Base-by-base conservation (phyloP, 768 basidiomycete genomes). In the Amanita pallidorosea region DNA sequence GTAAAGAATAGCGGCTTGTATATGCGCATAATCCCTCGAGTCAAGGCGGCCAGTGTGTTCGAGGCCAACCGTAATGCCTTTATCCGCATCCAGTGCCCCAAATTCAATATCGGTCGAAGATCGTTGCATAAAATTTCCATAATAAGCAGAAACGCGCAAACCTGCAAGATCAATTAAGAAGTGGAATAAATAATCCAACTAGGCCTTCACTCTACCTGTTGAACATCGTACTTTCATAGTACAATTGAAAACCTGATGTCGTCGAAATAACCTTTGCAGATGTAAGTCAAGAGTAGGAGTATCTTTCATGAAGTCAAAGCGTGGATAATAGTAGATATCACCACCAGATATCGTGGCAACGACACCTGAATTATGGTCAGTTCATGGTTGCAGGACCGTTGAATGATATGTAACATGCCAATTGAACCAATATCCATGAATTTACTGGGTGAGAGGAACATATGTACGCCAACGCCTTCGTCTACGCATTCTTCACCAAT, bases 1-100 rank as follows among this genome's bases (percentile, higher is more conserved):
- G 61, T 98, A 92, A 33, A 99, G 69, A 3, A 88, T 73, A 0
- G 96, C 95, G 9, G 81, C 84, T 61, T 99, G 96, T 25, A 98
- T 62, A 62, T 79, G 85, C 0, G 84, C 88, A 54, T 85, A 80
- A 49, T 76, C 72, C 22, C 85, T 79, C 22, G 85, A 77, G 59
- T 84, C 80, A 5, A 98, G 68, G 51, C 68, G 68, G 13, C 78
- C 71, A 2, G 80, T 76, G 62, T 95, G 88, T 55, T 83, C 80
- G 12, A 98, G 67, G n/a, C 76, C 62, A 12, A 85, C 80, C 4
- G 81, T 79, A 47, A 98, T 71, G 0, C 90, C 74, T 58, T 88
- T 86, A 64, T 91, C 87, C 0, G 90, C 79, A 59, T 91, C 86
- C 13, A 97, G 66, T 15, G 78, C 73, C 6, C 88, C 91, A 46